These are phyloP conservation scores for Pichia sp. DNA, from an alignment of 1,139 yeast species.

Conservation along the genomic window DNA sequence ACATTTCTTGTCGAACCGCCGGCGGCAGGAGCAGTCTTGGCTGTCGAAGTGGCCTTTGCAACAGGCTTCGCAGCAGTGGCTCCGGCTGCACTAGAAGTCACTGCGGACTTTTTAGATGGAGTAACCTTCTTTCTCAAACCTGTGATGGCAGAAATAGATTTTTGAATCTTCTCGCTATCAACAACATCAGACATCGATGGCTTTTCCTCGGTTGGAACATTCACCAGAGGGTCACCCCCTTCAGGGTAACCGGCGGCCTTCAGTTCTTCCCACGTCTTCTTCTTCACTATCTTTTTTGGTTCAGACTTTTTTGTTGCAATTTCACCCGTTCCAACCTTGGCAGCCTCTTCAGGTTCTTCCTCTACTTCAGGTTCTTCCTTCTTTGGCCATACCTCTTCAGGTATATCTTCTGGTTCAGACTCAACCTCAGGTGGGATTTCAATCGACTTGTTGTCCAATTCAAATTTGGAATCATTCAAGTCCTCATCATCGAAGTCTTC, in stretches of 20 bases:
- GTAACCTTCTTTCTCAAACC: background rate
- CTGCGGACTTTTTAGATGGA: background rate
- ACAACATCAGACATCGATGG: constrained; percentile 28
- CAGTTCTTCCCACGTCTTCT: constrained; percentile 27
- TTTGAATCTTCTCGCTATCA: constrained; percentile 1
- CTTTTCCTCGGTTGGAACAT: constrained; percentile 26
- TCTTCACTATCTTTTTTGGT: constrained; percentile 19
- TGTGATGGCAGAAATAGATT: background rate
- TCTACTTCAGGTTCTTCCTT: constrained; percentile 28
- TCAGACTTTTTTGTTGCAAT: constrained; percentile 4
- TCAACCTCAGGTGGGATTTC: constrained; percentile 29
- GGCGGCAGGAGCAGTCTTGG: constrained; percentile 3
- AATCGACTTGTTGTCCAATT: constrained; percentile 30
- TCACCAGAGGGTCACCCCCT: constrained; percentile 25
- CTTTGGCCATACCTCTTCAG: constrained; percentile 23
- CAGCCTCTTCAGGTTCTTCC: constrained; percentile 25
- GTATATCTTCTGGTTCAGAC: constrained; percentile 24
- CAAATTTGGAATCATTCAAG: constrained; percentile 26
- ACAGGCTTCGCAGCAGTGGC: background rate
- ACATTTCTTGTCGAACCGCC: constrained; percentile 4
- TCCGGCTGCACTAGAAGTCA: background rate
- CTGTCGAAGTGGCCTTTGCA: background rate
- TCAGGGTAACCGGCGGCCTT: constrained; percentile 15
- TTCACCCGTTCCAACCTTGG: constrained; percentile 16
- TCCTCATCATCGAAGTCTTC: constrained; percentile 35